A percentile compares a stretch with the other conserved stretches of the same genome.
Evolutionary conservation across 768 basidiomycete genomes (phyloP).

Genomic region (Lactifluus hygrophoroides): DNA sequence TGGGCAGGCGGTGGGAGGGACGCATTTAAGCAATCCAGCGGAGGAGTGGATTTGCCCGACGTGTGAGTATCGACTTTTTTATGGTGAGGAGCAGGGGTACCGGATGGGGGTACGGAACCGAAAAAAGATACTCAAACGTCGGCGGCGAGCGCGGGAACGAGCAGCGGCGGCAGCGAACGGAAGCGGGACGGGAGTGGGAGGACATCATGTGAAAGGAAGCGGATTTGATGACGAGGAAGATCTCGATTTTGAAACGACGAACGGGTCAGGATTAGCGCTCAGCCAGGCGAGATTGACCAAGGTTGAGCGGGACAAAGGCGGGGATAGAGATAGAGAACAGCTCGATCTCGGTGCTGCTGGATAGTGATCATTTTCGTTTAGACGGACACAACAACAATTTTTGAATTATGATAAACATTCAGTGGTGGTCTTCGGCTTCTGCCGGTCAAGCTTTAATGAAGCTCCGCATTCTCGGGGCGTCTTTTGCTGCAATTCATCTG

Average conservation of each 20-base stretch:
- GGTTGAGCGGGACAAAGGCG: constrained; percentile 13
- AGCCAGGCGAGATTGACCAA: constrained; percentile 13
- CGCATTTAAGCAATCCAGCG: constrained; percentile 43
- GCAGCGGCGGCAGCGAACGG: constrained; percentile 49
- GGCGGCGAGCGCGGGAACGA: constrained; percentile 64
- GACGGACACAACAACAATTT: too few species aligned
- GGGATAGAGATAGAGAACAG: constrained; percentile 5
- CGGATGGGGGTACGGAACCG: constrained; percentile 57
- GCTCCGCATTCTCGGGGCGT: constrained; percentile 2
- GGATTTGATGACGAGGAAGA: constrained; percentile 17
- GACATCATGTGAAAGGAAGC: constrained; percentile 27
- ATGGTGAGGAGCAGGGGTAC: constrained; percentile 67
- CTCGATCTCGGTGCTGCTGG: neutral
- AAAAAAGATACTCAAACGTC: constrained; percentile 67
- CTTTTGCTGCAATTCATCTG: neutral
- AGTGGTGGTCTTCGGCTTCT: neutral
- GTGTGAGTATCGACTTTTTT: constrained; percentile 91
- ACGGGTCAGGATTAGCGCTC: constrained; percentile 16
- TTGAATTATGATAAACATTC: neutral
- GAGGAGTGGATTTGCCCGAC: constrained; percentile 95
- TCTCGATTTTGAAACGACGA: constrained; percentile 14
- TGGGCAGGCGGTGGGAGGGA: constrained; percentile 22
- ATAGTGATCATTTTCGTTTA: too few species aligned
- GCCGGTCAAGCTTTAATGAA: constrained; percentile 11
- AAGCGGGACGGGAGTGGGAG: constrained; percentile 31